Evolutionary conservation across 192 early-diverging fungal genomes (phyloP).

Genomic region (Coemansia pectinata): DNA sequence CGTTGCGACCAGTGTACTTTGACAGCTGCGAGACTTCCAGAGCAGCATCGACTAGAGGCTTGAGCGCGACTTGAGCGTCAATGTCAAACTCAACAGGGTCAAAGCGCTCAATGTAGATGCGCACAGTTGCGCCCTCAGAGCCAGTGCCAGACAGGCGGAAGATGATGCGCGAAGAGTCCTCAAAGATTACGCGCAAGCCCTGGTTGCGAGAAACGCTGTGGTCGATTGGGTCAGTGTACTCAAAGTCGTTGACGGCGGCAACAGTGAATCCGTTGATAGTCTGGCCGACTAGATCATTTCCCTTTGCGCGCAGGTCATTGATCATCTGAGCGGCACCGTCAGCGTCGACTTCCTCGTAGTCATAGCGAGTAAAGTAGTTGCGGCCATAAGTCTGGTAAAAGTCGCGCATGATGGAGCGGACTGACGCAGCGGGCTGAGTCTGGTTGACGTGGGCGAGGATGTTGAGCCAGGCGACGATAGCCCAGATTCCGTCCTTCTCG

Average conservation of each 20-base stretch:
- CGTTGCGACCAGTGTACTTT: slow-evolving; percentile 81
- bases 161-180: slow-evolving; percentile 64
- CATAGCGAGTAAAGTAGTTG: slow-evolving; percentile 96
- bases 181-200: slow-evolving; percentile 89
- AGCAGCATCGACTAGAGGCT: slow-evolving; percentile 84
- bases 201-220: slow-evolving; percentile 79
- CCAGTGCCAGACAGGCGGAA: slow-evolving; percentile 94
- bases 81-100: slow-evolving; percentile 60
- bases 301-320: slow-evolving; percentile 62
- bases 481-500: slow-evolving; percentile 99
- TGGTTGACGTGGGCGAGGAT: slow-evolving; percentile 80
- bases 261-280: slow-evolving; percentile 55
- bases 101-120: slow-evolving; percentile 92
- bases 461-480: slow-evolving; percentile 94
- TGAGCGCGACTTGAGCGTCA: slow-evolving; percentile 83
- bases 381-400: slow-evolving; percentile 88
- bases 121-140: slow-evolving; percentile 91
- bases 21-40: slow-evolving; percentile 72
- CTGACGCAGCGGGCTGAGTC: slow-evolving; percentile 56
- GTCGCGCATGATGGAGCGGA: slow-evolving; percentile 77
- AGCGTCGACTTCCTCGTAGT: slow-evolving; percentile 94
- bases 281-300: slow-evolving; percentile 63
- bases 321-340: slow-evolving; percentile 80
- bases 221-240: slow-evolving; percentile 94
- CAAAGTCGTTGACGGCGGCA: slow-evolving; percentile 83